Conservation (phyloP, 768 basidiomycete species). For the Boletus tylopilopsis region DNA sequence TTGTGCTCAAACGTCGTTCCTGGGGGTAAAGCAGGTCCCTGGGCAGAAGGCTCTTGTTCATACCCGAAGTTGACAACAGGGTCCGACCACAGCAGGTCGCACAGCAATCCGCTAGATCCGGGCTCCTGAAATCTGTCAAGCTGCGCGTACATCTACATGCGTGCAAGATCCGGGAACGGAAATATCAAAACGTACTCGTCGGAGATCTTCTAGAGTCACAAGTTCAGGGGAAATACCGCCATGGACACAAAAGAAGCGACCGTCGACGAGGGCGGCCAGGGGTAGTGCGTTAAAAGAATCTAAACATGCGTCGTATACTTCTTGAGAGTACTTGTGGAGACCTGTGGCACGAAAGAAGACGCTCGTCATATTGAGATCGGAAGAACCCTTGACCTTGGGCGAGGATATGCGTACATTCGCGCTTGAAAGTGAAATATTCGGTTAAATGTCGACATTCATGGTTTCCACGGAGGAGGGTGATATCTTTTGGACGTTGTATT, state of each 20-base stretch:
- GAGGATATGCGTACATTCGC: constrained; percentile 69
- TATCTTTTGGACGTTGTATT: constrained; percentile 79
- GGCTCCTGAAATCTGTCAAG: constrained; percentile 93
- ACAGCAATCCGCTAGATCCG: constrained; percentile 85
- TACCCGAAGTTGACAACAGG: constrained; percentile 87
- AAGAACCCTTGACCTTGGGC: constrained; percentile 1
- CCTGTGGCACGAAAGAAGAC: constrained; percentile 17
- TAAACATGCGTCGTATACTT: constrained; percentile 89
- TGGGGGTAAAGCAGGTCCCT: constrained; percentile 50
- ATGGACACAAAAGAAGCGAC: constrained; percentile 96
- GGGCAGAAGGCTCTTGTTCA: constrained; percentile 54
- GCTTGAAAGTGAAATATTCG: constrained; percentile 97
- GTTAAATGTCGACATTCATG: constrained; percentile 97
- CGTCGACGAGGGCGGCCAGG: constrained; percentile 87
- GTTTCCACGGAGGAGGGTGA: constrained; percentile 88
- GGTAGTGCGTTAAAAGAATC: constrained; percentile 89
- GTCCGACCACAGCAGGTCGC: constrained; percentile 96
- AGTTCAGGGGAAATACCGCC: constrained; percentile 93
- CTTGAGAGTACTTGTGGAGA: constrained; percentile 30
- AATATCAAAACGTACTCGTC: constrained; percentile 42
- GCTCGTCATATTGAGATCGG: constrained; percentile 4
- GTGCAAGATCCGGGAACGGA: constrained; percentile 3
- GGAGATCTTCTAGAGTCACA: constrained; percentile 70
- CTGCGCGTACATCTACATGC: constrained; percentile 38
- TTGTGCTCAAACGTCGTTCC: constrained; percentile 77